These are phyloP conservation scores for Apiospora malaysiana DNA, from an alignment of 2,329 filamentous ascomycete genomes.

Conservation along the genomic window DNA sequence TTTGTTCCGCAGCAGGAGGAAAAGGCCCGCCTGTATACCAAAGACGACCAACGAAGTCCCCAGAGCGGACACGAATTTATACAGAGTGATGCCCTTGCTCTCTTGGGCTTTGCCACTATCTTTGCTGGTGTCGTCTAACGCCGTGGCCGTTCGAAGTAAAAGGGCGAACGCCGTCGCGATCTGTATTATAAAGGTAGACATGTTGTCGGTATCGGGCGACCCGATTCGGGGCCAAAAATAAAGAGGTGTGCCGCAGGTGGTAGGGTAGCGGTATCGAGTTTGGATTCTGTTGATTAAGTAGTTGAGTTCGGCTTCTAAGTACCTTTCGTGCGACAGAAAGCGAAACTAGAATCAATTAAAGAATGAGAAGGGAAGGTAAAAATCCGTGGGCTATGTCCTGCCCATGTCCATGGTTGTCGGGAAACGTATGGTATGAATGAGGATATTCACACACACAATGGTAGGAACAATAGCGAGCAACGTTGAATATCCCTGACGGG, in stretches of 20 bases:
- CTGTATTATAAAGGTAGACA: neutral
- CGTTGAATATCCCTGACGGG: neutral
- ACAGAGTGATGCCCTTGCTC: conserved; percentile 50
- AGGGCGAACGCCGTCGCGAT: neutral
- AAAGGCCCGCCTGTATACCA: conserved; percentile 69
- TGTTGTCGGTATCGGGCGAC: conserved; percentile 20
- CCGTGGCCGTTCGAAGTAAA: neutral
- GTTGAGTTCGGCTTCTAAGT: neutral
- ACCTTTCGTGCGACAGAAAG: neutral
- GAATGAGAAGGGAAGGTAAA: neutral
- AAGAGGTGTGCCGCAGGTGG: neutral
- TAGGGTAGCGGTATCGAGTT: neutral
- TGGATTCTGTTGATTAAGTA: neutral
- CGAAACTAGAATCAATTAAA: neutral
- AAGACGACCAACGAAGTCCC: conserved; percentile 68
- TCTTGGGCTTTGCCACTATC: conserved; percentile 35
- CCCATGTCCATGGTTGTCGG: neutral
- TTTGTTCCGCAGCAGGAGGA: conserved; percentile 78
- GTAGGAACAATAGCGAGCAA: neutral
- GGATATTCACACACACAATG: neutral
- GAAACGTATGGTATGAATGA: neutral
- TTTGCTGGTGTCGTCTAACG: neutral
- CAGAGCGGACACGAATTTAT: conserved; percentile 70
- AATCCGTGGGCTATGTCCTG: neutral
- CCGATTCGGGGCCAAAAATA: conserved; percentile 14